Base-by-base conservation (phyloP, 805 yeast species). In the Wickerhamiella siamensis region DNA sequence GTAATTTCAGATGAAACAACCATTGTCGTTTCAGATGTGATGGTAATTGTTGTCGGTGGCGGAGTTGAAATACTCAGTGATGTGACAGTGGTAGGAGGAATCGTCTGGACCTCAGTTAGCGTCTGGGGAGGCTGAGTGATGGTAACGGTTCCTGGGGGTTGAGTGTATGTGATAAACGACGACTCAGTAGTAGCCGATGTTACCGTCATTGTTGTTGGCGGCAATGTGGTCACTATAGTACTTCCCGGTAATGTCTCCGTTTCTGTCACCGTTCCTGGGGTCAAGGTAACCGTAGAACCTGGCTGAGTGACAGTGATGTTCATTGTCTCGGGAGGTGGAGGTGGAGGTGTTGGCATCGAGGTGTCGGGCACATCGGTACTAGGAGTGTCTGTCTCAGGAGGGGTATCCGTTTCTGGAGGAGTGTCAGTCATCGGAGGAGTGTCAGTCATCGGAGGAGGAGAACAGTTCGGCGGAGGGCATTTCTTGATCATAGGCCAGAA, bases 241-340 rank as follows among this genome's bases (percentile, higher is more conserved):
- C 33, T 27, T 2, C 44, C 35, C 1, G 49, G 43, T 2, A 32
- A 32, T 4, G 35, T 42, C 14, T 44, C 38, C 3, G 39, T 29
- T 2, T 33, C 19, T 6, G 46, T 46, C n/a, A 35, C 34, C 3
- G 50, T 42, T 2, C 44, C 38, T 14, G 39, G 43, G 4, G 37
- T 16, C 3, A 36, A 14, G 3, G 48, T 41, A 4, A 41, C 31
- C 8, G 43, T 41, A 2, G 43, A 20, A 3, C 32, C 47, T 14
- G 36, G 37, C 19, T 18, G 17, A 2, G 45, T 39, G 4, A 34
- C 18, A 4, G 40, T 38, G 5, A 31, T 20, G 14, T 21, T 27
- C 22, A 27, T 42, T 1, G 16, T 41, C 1, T 43, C 48, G 5
- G 44, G 41, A 10, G 41, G 44, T 4, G 12, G 12, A 14, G 5